These are phyloP conservation scores for Funneliformis caledonium DNA, from an alignment of 371 early-diverging fungal species.

Conservation along the genomic window DNA sequence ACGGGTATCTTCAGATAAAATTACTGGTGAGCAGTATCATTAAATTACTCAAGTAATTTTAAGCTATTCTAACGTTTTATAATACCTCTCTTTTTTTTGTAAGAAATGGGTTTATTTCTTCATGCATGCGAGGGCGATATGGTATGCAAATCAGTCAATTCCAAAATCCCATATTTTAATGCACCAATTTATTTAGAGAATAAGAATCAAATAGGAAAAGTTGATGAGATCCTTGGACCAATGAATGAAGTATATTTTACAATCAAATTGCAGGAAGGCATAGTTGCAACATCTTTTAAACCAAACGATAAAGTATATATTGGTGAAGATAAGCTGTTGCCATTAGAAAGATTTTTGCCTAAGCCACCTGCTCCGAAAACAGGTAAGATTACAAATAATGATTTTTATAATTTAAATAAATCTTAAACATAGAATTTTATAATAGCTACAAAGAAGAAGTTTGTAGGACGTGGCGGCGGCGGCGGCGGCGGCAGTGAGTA, in stretches of 20 bases:
- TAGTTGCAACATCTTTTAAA: constrained; percentile 92
- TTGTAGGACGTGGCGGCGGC: constrained; percentile 52
- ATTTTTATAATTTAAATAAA: constrained; percentile 45
- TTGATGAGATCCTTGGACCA: constrained; percentile 99
- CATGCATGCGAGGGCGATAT: constrained; percentile 97
- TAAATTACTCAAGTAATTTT: not conserved
- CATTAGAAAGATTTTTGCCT: constrained; percentile 96
- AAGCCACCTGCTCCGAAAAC: constrained; percentile 81
- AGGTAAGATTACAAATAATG: constrained; percentile 50
- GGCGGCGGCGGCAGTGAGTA: constrained; percentile 48
- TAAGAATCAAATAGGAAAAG: constrained; percentile 98
- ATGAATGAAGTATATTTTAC: constrained; percentile 97
- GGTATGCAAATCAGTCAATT: constrained; percentile 92
- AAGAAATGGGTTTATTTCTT: constrained; percentile 90
- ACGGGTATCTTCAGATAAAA: not conserved
- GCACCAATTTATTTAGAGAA: constrained; percentile 97
- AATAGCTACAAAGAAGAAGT: constrained; percentile 50
- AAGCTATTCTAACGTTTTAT: not conserved
- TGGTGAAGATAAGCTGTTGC: constrained; percentile 91
- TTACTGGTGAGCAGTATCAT: not conserved
- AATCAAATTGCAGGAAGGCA: constrained; percentile 93
- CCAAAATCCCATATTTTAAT: constrained; percentile 98
- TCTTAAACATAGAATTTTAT: constrained; percentile 42
- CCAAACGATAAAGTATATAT: constrained; percentile 89
- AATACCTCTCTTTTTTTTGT: constrained; percentile 3